Conservation (phyloP, 768 basidiomycete species). For the Podaxis rugospora region DNA sequence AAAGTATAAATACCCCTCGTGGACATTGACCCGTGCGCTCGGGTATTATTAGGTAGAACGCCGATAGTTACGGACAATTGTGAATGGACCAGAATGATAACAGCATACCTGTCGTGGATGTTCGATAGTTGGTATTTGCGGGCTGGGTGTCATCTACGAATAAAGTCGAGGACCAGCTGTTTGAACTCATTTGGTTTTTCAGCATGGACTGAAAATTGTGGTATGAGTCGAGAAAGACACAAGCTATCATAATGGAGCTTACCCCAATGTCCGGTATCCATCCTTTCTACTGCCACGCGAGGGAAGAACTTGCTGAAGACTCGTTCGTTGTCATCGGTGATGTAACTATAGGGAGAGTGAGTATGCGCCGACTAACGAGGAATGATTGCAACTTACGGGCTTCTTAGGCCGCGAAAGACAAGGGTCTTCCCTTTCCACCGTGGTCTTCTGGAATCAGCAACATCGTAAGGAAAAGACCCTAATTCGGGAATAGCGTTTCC, state of each 20-base stretch:
- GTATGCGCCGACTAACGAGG: not conserved
- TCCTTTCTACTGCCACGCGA: constrained; percentile 47
- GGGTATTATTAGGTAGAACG: not conserved
- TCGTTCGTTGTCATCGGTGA: constrained; percentile 68
- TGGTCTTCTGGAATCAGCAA: constrained; percentile 37
- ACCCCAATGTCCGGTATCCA: constrained; percentile 91
- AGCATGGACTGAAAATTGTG: constrained; percentile 58
- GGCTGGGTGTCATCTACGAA: constrained; percentile 8
- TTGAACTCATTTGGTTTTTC: constrained; percentile 68
- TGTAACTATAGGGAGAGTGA: constrained; percentile 42
- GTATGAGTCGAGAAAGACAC: not conserved
- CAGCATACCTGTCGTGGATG: no score
- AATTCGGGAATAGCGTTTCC: constrained; percentile 57
- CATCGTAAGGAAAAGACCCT: constrained; percentile 72
- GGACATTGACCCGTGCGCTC: not conserved
- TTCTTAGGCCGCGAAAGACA: constrained; percentile 76
- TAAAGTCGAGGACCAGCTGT: constrained; percentile 29
- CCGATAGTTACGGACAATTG: not conserved
- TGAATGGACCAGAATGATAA: not conserved
- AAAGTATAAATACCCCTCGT: not conserved
- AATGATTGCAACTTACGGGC: constrained; percentile 44
- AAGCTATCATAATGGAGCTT: constrained; percentile 17
- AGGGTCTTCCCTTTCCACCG: constrained; percentile 58
- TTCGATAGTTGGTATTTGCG: no score
- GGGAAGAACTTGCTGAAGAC: constrained; percentile 72